These are phyloP conservation scores for Delitschia confertaspora DNA, from an alignment of 495 filamentous ascomycete genomes.

Conservation along the genomic window DNA sequence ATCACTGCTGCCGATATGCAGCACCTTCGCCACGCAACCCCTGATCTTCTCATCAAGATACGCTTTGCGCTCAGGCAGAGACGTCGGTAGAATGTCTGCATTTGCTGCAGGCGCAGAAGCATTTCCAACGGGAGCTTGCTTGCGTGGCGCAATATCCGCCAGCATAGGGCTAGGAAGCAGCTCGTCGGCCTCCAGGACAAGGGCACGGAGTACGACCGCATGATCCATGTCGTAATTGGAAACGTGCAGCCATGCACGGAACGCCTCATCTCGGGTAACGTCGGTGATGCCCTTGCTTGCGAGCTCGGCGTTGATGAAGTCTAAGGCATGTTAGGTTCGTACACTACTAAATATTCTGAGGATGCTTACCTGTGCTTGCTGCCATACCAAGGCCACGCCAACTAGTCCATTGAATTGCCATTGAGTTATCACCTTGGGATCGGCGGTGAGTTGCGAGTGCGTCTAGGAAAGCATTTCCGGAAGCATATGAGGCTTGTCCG, in stretches of 20 bases:
- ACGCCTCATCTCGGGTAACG: conserved; percentile 38
- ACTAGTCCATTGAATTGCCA: conserved; percentile 39
- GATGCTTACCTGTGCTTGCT: conserved; percentile 30
- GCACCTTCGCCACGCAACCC: conserved; percentile 28
- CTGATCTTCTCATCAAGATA: conserved; percentile 30
- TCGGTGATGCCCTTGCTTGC: conserved; percentile 39
- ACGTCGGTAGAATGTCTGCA: conserved; percentile 11
- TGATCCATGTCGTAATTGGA: conserved; percentile 34
- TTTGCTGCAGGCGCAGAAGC: not conserved
- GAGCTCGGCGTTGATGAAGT: conserved; percentile 39
- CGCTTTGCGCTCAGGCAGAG: conserved; percentile 26
- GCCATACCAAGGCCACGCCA: conserved; percentile 42
- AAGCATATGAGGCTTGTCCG: conserved; percentile 35
- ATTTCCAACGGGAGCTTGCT: conserved; percentile 1
- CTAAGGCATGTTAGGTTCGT: too few species aligned
- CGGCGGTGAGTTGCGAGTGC: conserved; percentile 33
- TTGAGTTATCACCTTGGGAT: conserved; percentile 34
- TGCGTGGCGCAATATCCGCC: conserved; percentile 32
- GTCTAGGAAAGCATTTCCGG: conserved; percentile 38
- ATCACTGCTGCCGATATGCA: conserved; percentile 26
- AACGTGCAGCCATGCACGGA: conserved; percentile 38
- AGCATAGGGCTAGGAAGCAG: conserved; percentile 29
- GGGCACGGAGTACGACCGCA: conserved; percentile 34
- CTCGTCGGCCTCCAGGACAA: conserved; percentile 27
- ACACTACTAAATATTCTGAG: too few species aligned